Evolutionary conservation across 148 eudicot genomes (phyloP).

Genomic region (Rhododendron griersonianum): DNA sequence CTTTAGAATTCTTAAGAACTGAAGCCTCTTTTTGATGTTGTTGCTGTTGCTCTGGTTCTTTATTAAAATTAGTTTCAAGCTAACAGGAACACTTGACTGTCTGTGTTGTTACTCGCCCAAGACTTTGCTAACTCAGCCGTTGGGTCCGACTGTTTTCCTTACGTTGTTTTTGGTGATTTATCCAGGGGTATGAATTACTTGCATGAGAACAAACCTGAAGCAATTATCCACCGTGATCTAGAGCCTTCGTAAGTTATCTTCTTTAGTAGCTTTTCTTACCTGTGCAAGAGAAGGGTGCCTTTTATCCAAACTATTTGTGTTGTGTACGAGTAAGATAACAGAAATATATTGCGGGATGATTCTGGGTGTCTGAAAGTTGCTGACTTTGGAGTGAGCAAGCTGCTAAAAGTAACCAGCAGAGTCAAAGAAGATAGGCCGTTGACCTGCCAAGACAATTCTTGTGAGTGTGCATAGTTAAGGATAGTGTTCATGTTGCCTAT

Average conservation of each 20-base stretch:
- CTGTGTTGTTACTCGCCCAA: neutral
- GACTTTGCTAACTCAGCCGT: neutral
- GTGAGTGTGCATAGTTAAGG: slow-evolving; percentile 41
- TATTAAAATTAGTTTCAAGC: neutral
- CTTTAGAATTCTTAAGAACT: neutral
- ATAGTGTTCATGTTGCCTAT: neutral
- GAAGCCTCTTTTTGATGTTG: neutral
- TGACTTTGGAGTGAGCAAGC: slow-evolving; percentile 96
- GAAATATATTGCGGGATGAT: slow-evolving; percentile 96
- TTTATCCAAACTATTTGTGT: slow-evolving; percentile 14
- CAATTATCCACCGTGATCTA: slow-evolving; percentile 90
- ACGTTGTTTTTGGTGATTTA: slow-evolving; percentile 11
- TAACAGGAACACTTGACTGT: neutral
- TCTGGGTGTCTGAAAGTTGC: slow-evolving; percentile 98
- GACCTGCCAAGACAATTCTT: slow-evolving; percentile 45
- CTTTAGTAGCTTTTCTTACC: neutral
- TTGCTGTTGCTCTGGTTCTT: neutral
- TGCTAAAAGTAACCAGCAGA: slow-evolving; percentile 70
- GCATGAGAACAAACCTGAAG: slow-evolving; percentile 86
- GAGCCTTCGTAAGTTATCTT: slow-evolving; percentile 89
- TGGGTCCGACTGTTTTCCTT: neutral
- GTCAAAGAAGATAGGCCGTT: slow-evolving; percentile 54
- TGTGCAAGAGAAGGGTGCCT: neutral
- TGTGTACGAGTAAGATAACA: slow-evolving; percentile 48
- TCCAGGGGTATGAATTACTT: slow-evolving; percentile 95